Evolutionary conservation across 257 asterid species (phyloP), one percentile per base, ranked within the genome.

Genomic region (Marsdenia floribunda): DNA sequence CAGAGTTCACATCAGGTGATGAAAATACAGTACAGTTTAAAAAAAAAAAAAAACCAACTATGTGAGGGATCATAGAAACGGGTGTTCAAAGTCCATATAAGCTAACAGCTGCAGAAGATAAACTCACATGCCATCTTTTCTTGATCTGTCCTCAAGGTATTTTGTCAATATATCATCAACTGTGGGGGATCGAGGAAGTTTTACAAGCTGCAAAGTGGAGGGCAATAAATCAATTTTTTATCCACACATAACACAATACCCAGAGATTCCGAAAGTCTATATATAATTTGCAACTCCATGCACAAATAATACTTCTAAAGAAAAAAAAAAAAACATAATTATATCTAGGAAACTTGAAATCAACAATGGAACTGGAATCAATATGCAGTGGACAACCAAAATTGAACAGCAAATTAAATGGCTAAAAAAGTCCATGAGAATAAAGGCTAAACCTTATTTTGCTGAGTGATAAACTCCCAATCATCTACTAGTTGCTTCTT

Each of bases 61-160:
- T 1, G 19, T 33, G 63, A 14, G 19, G 9, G 13, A 61, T 61
- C 11, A 64, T 35, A 16, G 6, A 37, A 35, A 18, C 24, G 16
- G 24, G 38, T 16, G 24, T 33, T 60, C 38, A 52, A 38, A 44
- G 15, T 38, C 55, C 15, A 72, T 14, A 44, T 8, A 54, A 78
- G 54, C 70, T 21, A 18, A 52, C 46, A 68, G 73, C 26, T 29
- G 26, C 26, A 33, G 22, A 49, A 65, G 58, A 73, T 67, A 77
- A 66, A 83, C 98, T 92, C 83, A 95, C 97, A 73, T 85, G 86
- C 90, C 92, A 76, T 90, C 96, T 89, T 92, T 92, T 83, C 89
- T 88, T 79, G 96, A 85, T 82, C 90, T 77, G 86, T 86, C 86
- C 47, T 92, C 97, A 54, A 92, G 94, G 86, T 88, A 95, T 73